These are phyloP conservation scores for Porcisia deanei DNA, from an alignment of 208 protist genomes.

Conservation along the genomic window DNA sequence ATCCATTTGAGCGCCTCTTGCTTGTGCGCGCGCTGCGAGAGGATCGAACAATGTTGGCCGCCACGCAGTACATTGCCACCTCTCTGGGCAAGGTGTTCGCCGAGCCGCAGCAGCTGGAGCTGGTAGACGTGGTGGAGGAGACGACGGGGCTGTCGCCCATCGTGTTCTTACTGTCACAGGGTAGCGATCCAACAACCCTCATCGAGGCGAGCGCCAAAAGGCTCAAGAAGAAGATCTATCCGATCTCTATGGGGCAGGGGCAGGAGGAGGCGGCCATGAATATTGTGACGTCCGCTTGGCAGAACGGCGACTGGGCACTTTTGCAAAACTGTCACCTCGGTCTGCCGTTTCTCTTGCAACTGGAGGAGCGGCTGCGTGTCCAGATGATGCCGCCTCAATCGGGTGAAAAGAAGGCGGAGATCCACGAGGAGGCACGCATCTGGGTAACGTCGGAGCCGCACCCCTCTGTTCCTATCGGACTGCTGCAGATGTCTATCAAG, in stretches of 20 bases:
- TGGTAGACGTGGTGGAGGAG: conserved; percentile 90
- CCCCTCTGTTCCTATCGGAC: conserved; percentile 94
- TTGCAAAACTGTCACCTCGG: conserved; percentile 98
- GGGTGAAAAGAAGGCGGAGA: conserved; percentile 78
- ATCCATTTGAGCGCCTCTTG: conserved; percentile 94
- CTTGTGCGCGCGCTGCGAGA: conserved; percentile 94
- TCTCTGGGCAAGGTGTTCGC: conserved; percentile 94
- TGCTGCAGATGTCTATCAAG: conserved; percentile 98
- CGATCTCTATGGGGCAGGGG: conserved; percentile 98
- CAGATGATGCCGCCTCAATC: conserved; percentile 70
- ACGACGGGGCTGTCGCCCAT: conserved; percentile 92
- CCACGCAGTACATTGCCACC: conserved; percentile 91
- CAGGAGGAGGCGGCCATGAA: conserved; percentile 96
- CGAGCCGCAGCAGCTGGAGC: conserved; percentile 89
- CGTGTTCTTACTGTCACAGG: conserved; percentile 96
- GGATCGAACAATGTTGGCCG: conserved; percentile 96
- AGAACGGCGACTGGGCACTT: conserved; percentile 94
- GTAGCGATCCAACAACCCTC: conserved; percentile 95
- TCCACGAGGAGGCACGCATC: conserved; percentile 94
- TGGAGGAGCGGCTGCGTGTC: conserved; percentile 90
- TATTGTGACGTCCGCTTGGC: conserved; percentile 83
- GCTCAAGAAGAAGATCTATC: conserved; percentile 94
- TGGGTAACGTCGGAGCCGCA: conserved; percentile 97
- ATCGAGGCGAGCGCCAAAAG: conserved; percentile 96
- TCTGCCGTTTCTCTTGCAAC: conserved; percentile 89